Base-by-base conservation (phyloP, 2,329 filamentous ascomycete genomes). In the Xylariomycetidae sp. region DNA sequence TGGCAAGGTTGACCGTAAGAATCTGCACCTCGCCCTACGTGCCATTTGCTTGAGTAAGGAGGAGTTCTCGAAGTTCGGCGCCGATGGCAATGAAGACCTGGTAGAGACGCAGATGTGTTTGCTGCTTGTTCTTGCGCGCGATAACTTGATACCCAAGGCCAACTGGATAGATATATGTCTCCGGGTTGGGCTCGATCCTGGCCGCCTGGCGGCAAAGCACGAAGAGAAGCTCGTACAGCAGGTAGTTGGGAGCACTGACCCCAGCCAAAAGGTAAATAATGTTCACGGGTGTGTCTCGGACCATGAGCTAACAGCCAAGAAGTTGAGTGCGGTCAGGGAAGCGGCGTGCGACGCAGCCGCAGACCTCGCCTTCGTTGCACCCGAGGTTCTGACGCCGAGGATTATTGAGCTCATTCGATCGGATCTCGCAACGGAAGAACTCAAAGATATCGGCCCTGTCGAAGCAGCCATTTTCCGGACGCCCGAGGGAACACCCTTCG, bases 381-480 rank as follows among this genome's bases (percentile, higher is more conserved):
- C 92, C 0, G 84, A 92, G 26, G 68, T 68, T 12, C 84, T 94
- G 60, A 82, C 87, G 14, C 75, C 86, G 4, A 73, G 76, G 6
- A 71, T 98, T 16, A 75, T 95, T 17, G 64, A 78, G 18, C 76
- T 92, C 29, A 78, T 98, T 31, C 68, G 72, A 34, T 60, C 72
- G 18, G 88, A 96, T 57, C 69, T 98, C 14, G 70, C 88, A 42
- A 70, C 77, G 2, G 61, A 70, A 26, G 79, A 85, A 39, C 68
- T 95, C 4, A 68, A 76, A 10, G 72, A 76, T 15, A 72, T 95
- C 42, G 87, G 88, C 0, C 84, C 88, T 9, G 82, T 87, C 2
- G 92, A 98, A 58, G 87, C 88, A 18, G 89, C 88, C 12, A 96
- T 98, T 38, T 92, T 89, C 58, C 80, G 87, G 27, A 95, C 90